Conservation (phyloP, 805 yeast genomes). For the Ogataea parapolymorpha region DNA sequence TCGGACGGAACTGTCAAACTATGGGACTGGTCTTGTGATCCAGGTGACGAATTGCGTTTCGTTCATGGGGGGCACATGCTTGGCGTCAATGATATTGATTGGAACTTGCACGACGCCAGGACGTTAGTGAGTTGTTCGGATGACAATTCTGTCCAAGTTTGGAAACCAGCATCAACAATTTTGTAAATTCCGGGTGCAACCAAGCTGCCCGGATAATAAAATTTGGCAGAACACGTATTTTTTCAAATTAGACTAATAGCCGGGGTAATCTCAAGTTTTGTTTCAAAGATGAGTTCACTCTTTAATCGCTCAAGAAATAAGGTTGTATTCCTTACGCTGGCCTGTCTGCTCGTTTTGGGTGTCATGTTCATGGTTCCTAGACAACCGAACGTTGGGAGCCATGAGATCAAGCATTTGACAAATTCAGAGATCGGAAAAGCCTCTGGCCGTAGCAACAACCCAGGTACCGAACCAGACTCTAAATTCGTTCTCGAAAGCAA, state of each 20-base stretch:
- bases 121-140: constrained; percentile 74
- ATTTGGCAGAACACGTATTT: constrained; percentile 7
- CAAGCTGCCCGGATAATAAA: background rate
- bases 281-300: constrained; percentile 7
- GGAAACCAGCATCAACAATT: constrained; percentile 55
- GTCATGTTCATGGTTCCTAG: constrained; percentile 9
- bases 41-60: constrained; percentile 41
- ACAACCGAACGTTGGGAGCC: background rate
- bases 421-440: constrained; percentile 6
- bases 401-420: background rate
- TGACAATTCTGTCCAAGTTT: constrained; percentile 83
- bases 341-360: constrained; percentile 4
- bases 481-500: background rate
- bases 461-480: background rate
- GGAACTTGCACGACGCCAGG: constrained; percentile 75
- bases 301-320: constrained; percentile 1
- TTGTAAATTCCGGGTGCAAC: constrained; percentile 2
- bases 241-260: background rate
- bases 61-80: constrained; percentile 83
- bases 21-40: constrained; percentile 46
- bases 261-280: background rate
- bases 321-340: constrained; percentile 4
- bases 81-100: constrained; percentile 79
- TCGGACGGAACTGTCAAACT: constrained; percentile 60
- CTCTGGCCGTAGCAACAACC: background rate